phyloP scores from a whole-genome alignment of 805 yeast genomes.

The Millerozyma miso region DNA sequence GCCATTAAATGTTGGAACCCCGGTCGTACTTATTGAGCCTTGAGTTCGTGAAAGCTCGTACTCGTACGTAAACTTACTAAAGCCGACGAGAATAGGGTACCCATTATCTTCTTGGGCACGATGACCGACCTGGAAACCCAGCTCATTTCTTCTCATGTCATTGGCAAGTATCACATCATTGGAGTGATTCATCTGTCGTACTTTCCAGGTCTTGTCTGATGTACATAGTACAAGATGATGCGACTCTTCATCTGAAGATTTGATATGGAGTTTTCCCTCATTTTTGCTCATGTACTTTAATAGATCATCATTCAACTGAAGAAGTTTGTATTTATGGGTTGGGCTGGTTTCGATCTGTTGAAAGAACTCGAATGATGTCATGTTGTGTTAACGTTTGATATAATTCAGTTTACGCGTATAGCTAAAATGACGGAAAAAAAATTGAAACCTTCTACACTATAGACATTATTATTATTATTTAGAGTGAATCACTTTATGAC shows the following conservation, averaged over 20 bases:
- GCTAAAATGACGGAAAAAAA: background rate
- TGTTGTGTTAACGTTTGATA: background rate
- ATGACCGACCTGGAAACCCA: constrained; percentile 1
- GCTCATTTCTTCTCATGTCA: constrained; percentile 11
- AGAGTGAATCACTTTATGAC: too few species aligned
- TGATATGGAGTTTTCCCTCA: constrained; percentile 23
- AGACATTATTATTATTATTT: background rate
- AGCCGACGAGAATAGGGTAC: constrained; percentile 19
- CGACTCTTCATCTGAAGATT: constrained; percentile 25
- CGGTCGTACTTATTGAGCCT: constrained; percentile 28
- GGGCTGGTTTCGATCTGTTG: constrained; percentile 10
- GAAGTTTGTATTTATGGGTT: constrained; percentile 37
- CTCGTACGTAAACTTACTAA: constrained; percentile 25
- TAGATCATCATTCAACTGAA: constrained; percentile 52
- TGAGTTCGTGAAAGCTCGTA: constrained; percentile 27
- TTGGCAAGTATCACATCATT: constrained; percentile 65
- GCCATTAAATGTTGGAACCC: constrained; percentile 24
- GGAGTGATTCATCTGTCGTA: constrained; percentile 82
- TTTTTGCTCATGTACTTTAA: constrained; percentile 28
- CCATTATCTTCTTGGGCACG: constrained; percentile 1
- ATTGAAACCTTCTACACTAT: background rate
- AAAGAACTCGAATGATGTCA: constrained; percentile 7
- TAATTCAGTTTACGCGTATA: background rate
- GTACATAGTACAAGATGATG: constrained; percentile 61
- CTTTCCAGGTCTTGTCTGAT: constrained; percentile 49